phyloP scores from a whole-genome alignment of 1,284 basidiomycete genomes.

The Athelia sp. region DNA sequence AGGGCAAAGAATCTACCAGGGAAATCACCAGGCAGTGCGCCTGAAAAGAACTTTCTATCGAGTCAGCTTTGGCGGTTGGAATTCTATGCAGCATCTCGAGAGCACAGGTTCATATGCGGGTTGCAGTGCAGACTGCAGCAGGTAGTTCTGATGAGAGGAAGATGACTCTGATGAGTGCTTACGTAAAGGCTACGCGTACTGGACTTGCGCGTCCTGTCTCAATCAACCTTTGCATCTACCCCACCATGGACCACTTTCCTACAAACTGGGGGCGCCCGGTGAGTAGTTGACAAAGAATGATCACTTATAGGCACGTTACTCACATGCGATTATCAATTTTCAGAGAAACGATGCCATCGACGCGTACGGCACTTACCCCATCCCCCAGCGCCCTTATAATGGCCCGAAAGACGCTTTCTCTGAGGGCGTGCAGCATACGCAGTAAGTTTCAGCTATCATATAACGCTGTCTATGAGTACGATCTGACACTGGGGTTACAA shows the following conservation, averaged over 20 bases:
- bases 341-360: constrained; percentile 73
- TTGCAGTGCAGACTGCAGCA: no score
- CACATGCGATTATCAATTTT: neutral
- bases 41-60: no score
- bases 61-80: no score
- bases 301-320: neutral
- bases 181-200: no score
- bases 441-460: constrained; percentile 40
- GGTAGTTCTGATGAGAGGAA: no score
- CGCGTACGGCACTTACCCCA: constrained; percentile 68
- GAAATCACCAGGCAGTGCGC: no score
- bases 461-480: neutral
- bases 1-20: no score
- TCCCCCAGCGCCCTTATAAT: constrained; percentile 54
- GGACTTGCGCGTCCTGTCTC: no score
- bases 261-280: constrained; percentile 78
- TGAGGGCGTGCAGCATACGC: constrained; percentile 69
- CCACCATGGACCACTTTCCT: constrained; percentile 73
- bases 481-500: constrained; percentile 3
- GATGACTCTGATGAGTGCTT: no score
- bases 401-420: constrained; percentile 51
- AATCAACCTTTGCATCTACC: neutral
- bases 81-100: no score
- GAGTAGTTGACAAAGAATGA: constrained; percentile 23
- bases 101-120: no score